These are phyloP conservation scores for Cladobotryum protrusum DNA, from an alignment of 2,329 filamentous ascomycete genomes.

Conservation along the genomic window DNA sequence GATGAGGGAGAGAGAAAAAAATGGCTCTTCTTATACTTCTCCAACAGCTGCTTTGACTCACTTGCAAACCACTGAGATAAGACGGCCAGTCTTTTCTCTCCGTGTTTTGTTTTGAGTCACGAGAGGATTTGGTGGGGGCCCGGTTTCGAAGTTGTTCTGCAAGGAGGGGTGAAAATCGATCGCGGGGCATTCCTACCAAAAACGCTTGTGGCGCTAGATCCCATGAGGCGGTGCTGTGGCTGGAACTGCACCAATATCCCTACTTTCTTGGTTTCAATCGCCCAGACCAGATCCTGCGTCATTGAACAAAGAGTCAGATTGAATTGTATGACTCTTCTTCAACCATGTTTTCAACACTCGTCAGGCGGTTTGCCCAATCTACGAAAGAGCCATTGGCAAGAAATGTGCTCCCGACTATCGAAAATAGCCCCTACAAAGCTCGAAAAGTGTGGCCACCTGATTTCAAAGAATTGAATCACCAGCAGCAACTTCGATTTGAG, in stretches of 20 bases:
- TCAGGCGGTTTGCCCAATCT: slow-evolving; percentile 29
- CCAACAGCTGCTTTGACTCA: slow-evolving; percentile 9
- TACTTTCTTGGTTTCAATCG: not conserved
- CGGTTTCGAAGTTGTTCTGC: slow-evolving; percentile 5
- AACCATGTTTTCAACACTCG: slow-evolving; percentile 30
- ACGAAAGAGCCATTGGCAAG: slow-evolving; percentile 23
- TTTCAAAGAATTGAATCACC: slow-evolving; percentile 60
- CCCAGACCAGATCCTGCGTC: not conserved
- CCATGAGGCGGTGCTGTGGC: slow-evolving; percentile 23
- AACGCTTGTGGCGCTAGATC: slow-evolving; percentile 16
- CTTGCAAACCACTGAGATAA: slow-evolving; percentile 3
- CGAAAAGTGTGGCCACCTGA: slow-evolving; percentile 76
- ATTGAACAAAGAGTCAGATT: slow-evolving; percentile 1
- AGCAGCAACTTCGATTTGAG: slow-evolving; percentile 73
- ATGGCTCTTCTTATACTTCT: slow-evolving; percentile 6
- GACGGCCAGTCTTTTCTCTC: slow-evolving; percentile 1
- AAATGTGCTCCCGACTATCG: slow-evolving; percentile 28
- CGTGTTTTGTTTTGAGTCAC: slow-evolving; percentile 25
- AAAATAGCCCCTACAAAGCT: slow-evolving; percentile 54
- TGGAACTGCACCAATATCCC: not conserved
- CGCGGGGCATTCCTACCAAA: slow-evolving; percentile 25
- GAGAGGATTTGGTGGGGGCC: slow-evolving; percentile 13
- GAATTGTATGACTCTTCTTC: not conserved
- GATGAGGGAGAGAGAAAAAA: not conserved
- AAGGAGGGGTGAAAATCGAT: slow-evolving; percentile 31